These are phyloP conservation scores for Pyrenopolyporus hunteri DNA, from an alignment of 495 filamentous ascomycete genomes.

Conservation along the genomic window DNA sequence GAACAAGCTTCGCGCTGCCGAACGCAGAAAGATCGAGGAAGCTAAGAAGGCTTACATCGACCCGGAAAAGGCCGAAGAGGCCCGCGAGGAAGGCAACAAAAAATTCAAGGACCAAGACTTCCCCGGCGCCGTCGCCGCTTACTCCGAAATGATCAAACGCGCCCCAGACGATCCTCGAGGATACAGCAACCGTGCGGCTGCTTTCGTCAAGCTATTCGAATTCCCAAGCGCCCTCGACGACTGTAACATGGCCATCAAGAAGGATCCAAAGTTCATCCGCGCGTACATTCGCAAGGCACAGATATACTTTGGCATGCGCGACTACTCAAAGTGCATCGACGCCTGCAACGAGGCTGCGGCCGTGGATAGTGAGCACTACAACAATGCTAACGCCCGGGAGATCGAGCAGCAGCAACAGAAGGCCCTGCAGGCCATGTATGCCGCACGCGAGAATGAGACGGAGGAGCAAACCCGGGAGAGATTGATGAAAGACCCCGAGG, in stretches of 20 bases:
- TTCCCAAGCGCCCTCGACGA: slow-evolving; percentile 94
- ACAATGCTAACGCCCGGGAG: slow-evolving; percentile 79
- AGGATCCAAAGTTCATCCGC: slow-evolving; percentile 90
- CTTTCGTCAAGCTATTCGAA: slow-evolving; percentile 92
- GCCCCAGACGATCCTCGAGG: slow-evolving; percentile 91
- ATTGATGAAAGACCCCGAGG: slow-evolving; percentile 90
- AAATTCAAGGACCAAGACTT: slow-evolving; percentile 98
- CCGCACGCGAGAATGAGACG: slow-evolving; percentile 88
- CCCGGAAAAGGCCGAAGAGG: slow-evolving; percentile 91
- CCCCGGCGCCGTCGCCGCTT: slow-evolving; percentile 94
- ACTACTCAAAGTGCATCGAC: slow-evolving; percentile 93
- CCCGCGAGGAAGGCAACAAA: slow-evolving; percentile 89
- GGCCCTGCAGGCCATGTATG: slow-evolving; percentile 88
- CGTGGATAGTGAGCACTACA: slow-evolving; percentile 69
- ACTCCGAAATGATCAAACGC: slow-evolving; percentile 97
- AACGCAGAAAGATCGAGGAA: slow-evolving; percentile 81
- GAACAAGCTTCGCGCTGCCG: slow-evolving; percentile 88
- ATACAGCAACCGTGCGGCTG: slow-evolving; percentile 95
- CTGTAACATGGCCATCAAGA: slow-evolving; percentile 88
- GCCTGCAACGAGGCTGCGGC: slow-evolving; percentile 80
- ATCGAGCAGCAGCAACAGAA: slow-evolving; percentile 95
- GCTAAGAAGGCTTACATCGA: slow-evolving; percentile 85
- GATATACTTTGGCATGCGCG: slow-evolving; percentile 92
- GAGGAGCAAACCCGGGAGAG: slow-evolving; percentile 95
- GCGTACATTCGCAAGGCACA: slow-evolving; percentile 96